Conservation (phyloP, 192 early-diverging fungal genomes). For the Backusella westeae region DNA sequence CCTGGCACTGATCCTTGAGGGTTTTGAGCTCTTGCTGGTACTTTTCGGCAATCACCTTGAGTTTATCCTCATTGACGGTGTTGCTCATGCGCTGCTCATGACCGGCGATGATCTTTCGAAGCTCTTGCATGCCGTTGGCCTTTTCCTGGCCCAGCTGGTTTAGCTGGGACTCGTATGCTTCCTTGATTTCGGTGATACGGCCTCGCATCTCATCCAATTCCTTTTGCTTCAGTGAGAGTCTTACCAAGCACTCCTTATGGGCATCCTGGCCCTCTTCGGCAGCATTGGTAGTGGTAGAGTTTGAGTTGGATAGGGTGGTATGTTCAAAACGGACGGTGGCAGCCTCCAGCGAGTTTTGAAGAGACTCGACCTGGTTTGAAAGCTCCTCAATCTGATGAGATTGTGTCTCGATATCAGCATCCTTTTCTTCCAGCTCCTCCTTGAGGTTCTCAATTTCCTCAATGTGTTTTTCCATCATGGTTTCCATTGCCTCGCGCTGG, state of each 20-base stretch:
- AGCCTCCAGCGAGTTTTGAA: conserved; percentile 22
- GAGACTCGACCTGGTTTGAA: conserved; percentile 11
- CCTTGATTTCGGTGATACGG: conserved; percentile 12
- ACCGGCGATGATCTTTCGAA: neutral
- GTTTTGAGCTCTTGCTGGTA: conserved; percentile 11
- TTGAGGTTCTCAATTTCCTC: neutral
- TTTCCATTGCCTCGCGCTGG: neutral
- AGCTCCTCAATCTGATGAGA: conserved; percentile 15
- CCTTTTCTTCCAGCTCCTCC: neutral
- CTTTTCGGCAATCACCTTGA: conserved; percentile 15
- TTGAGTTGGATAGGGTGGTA: neutral
- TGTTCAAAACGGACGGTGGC: conserved; percentile 24
- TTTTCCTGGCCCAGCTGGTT: conserved; percentile 19
- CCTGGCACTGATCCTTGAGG: conserved; percentile 25
- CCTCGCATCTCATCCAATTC: conserved; percentile 4
- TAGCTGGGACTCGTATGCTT: conserved; percentile 1
- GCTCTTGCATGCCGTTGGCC: conserved; percentile 3
- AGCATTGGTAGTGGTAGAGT: neutral
- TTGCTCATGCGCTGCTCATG: neutral
- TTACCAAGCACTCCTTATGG: neutral
- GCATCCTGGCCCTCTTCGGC: neutral
- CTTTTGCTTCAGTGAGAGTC: neutral
- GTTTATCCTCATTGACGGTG: neutral
- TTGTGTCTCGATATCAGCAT: conserved; percentile 16
- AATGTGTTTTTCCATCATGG: neutral